Evolutionary conservation across 2,329 filamentous ascomycete species (phyloP).

Genomic region (Thermochaetoides dissita): DNA sequence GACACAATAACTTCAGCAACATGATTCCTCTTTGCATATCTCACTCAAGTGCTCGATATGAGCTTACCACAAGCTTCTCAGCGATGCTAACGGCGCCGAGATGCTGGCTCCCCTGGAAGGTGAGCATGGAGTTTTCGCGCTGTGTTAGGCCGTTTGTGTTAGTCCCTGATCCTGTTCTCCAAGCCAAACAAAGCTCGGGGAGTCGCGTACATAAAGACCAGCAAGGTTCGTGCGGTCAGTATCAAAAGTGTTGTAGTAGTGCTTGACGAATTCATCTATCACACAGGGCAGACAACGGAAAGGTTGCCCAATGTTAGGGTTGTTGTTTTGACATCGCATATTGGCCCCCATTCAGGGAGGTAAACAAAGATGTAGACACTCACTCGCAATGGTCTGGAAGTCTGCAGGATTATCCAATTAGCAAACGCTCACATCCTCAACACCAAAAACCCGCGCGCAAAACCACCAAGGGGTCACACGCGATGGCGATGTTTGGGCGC

Average conservation of each 20-base stretch:
- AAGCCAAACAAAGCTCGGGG: background rate
- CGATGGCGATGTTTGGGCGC: background rate
- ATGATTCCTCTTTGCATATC: background rate
- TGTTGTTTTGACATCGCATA: background rate
- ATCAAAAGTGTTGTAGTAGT: conserved; percentile 88
- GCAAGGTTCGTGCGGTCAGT: conserved; percentile 48
- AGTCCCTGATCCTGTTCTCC: background rate
- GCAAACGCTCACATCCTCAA: too few relatives aligned
- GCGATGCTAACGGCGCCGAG: conserved; percentile 54
- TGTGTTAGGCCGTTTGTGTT: conserved; percentile 23
- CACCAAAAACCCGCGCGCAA: background rate
- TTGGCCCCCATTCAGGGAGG: background rate
- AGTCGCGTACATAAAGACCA: conserved; percentile 63
- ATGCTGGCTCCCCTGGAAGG: conserved; percentile 63
- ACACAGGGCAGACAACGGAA: background rate
- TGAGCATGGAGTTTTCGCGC: conserved; percentile 80
- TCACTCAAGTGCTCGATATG: background rate
- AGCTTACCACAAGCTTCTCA: conserved; percentile 65
- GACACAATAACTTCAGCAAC: conserved; percentile 8
- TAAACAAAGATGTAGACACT: conserved; percentile 11
- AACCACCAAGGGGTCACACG: background rate
- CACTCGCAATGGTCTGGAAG: conserved; percentile 34
- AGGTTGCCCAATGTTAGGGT: conserved; percentile 2
- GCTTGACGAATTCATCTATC: conserved; percentile 72
- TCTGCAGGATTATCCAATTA: conserved; percentile 18